Conservation (phyloP, 441 rosid genomes). For the Gossypium schwendimanii region DNA sequence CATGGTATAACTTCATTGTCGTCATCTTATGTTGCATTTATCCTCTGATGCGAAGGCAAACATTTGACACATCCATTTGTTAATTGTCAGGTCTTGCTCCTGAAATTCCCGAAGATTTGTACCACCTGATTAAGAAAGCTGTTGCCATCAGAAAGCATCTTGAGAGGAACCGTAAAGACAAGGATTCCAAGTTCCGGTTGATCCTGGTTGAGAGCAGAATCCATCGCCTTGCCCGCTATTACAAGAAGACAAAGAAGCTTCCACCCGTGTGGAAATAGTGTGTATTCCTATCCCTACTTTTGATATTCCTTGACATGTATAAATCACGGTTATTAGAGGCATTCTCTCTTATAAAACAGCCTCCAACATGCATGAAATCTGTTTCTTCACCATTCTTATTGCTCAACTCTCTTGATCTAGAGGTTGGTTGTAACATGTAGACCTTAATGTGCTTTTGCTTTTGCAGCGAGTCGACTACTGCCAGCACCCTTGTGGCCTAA, state of each 20-base stretch:
- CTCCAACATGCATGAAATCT: too few relatives aligned
- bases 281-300: conserved; percentile 16
- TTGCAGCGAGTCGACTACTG: conserved; percentile 47
- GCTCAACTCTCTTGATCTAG: too few relatives aligned
- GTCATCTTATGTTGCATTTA: neutral
- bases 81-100: conserved; percentile 51
- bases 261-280: conserved; percentile 81
- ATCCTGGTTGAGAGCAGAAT: conserved; percentile 78
- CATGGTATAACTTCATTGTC: conserved; percentile 29
- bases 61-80: neutral
- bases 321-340: neutral
- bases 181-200: conserved; percentile 74
- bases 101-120: conserved; percentile 74
- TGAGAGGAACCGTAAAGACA: conserved; percentile 82
- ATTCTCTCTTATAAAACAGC: too few relatives aligned
- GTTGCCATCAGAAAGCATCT: conserved; percentile 75
- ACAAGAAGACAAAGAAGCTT: conserved; percentile 83
- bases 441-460: neutral
- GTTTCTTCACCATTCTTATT: too few relatives aligned
- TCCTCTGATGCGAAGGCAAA: neutral
- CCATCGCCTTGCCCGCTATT: conserved; percentile 73
- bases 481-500: conserved; percentile 52
- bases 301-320: neutral
- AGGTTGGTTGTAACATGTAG: neutral
- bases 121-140: conserved; percentile 69